phyloP scores from a whole-genome alignment of 1,284 basidiomycete species.

The Stereum hirsutum region DNA sequence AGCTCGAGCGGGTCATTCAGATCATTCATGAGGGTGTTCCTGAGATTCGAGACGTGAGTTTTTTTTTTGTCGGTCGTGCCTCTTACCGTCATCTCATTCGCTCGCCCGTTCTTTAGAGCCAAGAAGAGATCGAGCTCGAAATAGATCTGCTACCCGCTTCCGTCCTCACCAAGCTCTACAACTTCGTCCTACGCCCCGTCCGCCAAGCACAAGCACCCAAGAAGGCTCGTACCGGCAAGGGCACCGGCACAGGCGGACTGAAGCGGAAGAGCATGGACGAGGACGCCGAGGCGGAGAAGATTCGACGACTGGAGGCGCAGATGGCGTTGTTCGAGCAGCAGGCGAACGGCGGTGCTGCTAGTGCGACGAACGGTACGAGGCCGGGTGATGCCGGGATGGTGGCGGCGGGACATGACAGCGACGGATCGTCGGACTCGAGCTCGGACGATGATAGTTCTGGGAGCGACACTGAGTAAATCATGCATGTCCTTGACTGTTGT shows the following conservation, averaged over 20 bases:
- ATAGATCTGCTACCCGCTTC: slow-evolving; percentile 81
- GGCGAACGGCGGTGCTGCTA: slow-evolving; percentile 8
- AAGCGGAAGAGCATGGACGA: slow-evolving; percentile 91
- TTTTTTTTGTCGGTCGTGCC: slow-evolving; percentile 2
- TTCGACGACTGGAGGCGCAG: slow-evolving; percentile 76
- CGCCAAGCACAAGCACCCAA: slow-evolving; percentile 45
- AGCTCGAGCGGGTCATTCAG: slow-evolving; percentile 78
- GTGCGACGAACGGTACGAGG: too few species aligned
- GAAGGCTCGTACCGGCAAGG: slow-evolving; percentile 61
- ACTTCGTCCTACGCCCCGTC: slow-evolving; percentile 79
- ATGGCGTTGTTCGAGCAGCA: slow-evolving; percentile 63
- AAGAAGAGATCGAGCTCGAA: slow-evolving; percentile 94
- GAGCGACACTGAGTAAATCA: slow-evolving; percentile 75
- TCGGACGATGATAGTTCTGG: slow-evolving; percentile 68
- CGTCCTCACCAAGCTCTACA: slow-evolving; percentile 87
- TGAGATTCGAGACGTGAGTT: slow-evolving; percentile 80
- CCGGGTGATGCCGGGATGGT: slow-evolving; percentile 26
- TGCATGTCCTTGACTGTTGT: slow-evolving; percentile 2
- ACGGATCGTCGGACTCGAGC: slow-evolving; percentile 70
- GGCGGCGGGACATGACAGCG: slow-evolving; percentile 45
- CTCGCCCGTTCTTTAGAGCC: slow-evolving; percentile 46
- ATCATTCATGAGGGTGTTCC: slow-evolving; percentile 90
- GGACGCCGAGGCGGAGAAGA: slow-evolving; percentile 84
- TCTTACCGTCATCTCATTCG: slow-evolving; percentile 9
- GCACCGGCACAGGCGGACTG: slow-evolving; percentile 77